A percentile compares a stretch with the other conserved stretches of the same genome.
Conservation (phyloP, 345 rosid species). For the Populus ilicifolia region DNA sequence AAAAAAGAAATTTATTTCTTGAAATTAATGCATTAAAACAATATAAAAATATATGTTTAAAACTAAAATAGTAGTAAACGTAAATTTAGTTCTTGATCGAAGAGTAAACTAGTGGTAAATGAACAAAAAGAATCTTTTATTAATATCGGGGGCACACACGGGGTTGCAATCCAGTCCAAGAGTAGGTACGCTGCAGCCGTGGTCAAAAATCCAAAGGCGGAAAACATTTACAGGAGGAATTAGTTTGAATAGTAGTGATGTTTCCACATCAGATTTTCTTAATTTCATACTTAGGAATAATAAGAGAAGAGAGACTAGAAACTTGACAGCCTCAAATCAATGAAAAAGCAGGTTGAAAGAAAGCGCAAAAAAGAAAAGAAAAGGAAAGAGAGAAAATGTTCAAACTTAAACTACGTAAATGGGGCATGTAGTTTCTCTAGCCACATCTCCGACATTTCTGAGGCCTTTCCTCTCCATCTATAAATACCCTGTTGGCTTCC, state of each 20-base stretch:
- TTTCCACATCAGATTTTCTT: neutral
- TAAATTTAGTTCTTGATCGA: too few species aligned
- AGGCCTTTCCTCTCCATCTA: conserved; percentile 13
- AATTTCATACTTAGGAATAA: neutral
- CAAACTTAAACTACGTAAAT: conserved; percentile 8
- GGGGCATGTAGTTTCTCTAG: neutral
- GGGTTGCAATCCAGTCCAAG: neutral
- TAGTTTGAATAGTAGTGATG: neutral
- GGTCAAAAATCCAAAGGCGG: neutral
- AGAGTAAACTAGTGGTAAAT: too few species aligned
- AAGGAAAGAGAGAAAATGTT: neutral
- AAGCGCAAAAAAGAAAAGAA: too few species aligned
- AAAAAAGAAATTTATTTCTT: too few species aligned
- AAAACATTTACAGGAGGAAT: neutral
- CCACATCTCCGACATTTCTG: conserved; percentile 27
- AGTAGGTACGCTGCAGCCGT: neutral
- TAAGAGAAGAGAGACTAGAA: neutral
- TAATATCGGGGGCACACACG: neutral
- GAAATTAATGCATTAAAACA: too few species aligned
- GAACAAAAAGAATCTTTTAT: neutral
- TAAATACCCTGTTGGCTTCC: conserved; percentile 35
- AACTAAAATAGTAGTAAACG: too few species aligned
- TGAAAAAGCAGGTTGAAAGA: neutral
- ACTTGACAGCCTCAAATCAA: neutral
- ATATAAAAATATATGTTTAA: too few species aligned